Conservation (phyloP, 129 eudicot genomes). For the Cynara cardunculus region DNA sequence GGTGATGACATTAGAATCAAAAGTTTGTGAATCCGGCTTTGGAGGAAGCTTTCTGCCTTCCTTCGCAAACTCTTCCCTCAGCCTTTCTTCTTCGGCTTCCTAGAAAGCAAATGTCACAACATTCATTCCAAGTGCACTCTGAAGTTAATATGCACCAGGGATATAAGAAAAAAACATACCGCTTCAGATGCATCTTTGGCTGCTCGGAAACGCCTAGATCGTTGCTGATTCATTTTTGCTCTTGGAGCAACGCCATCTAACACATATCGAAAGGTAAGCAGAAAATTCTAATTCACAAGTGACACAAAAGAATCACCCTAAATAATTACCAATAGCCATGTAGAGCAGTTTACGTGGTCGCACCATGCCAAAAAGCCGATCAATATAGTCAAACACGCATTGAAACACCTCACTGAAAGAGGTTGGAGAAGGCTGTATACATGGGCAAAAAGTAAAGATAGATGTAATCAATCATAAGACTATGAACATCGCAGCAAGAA, state of each 20-base stretch:
- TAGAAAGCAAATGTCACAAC: conserved; percentile 24
- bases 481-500: not conserved
- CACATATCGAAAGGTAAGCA: conserved; percentile 19
- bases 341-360: conserved; percentile 89
- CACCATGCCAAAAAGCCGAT: conserved; percentile 89
- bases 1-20: conserved; percentile 93
- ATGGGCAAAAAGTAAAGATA: not conserved
- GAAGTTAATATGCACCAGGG: not conserved
- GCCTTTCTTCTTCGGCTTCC: conserved; percentile 95
- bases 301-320: not conserved
- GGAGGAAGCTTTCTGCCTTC: conserved; percentile 98
- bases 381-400: conserved; percentile 91
- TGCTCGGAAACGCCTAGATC: conserved; percentile 97
- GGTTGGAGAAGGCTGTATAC: conserved; percentile 92
- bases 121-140: not conserved
- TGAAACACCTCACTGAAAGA: conserved; percentile 87
- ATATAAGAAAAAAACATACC: conserved; percentile 42
- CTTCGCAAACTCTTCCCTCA: conserved; percentile 81
- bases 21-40: conserved; percentile 76
- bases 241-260: conserved; percentile 99
- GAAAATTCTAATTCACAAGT: not conserved
- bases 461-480: not conserved
- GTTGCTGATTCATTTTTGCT: conserved; percentile 98
- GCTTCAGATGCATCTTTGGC: conserved; percentile 97
- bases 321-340: conserved; percentile 91